phyloP scores from a whole-genome alignment of 352 stramenopile species.

The Pythium phragmitis region DNA sequence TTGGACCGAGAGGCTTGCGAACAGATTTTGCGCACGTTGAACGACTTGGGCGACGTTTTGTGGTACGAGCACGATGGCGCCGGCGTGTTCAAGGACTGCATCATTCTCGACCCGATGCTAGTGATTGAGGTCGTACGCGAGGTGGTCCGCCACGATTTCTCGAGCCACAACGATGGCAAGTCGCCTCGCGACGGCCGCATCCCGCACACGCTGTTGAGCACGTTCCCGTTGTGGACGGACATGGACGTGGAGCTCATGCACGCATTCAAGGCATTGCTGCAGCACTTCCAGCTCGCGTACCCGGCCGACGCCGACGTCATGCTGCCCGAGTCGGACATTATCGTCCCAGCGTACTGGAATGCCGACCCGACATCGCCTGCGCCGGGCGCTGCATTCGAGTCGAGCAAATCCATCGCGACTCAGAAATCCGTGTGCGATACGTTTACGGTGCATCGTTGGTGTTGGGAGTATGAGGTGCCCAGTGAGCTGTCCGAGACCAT shows the following conservation, averaged over 20 bases:
- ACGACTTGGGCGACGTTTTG: slow-evolving; percentile 23
- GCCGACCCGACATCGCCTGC: not conserved
- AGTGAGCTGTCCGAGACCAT: slow-evolving; percentile 27
- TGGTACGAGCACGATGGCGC: slow-evolving; percentile 23
- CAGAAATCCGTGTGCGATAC: not conserved
- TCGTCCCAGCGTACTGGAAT: slow-evolving; percentile 18
- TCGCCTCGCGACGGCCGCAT: slow-evolving; percentile 4
- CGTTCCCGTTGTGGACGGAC: slow-evolving; percentile 20
- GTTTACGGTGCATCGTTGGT: slow-evolving; percentile 7
- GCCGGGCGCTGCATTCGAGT: not conserved
- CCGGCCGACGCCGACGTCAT: slow-evolving; percentile 17
- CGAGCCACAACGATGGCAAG: not conserved
- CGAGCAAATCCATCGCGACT: no score
- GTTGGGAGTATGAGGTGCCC: slow-evolving; percentile 34
- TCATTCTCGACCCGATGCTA: slow-evolving; percentile 28
- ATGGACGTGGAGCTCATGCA: slow-evolving; percentile 27
- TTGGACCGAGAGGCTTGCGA: slow-evolving; percentile 7
- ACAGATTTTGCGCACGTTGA: slow-evolving; percentile 17
- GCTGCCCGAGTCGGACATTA: slow-evolving; percentile 21
- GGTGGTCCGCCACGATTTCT: slow-evolving; percentile 17
- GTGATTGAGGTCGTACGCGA: slow-evolving; percentile 32
- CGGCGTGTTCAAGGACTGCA: slow-evolving; percentile 12
- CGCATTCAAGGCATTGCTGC: slow-evolving; percentile 32
- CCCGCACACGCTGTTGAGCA: slow-evolving; percentile 6
- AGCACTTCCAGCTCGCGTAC: slow-evolving; percentile 29